phyloP scores from a whole-genome alignment of 768 basidiomycete species.

The Lactarius pseudohatsudake region DNA sequence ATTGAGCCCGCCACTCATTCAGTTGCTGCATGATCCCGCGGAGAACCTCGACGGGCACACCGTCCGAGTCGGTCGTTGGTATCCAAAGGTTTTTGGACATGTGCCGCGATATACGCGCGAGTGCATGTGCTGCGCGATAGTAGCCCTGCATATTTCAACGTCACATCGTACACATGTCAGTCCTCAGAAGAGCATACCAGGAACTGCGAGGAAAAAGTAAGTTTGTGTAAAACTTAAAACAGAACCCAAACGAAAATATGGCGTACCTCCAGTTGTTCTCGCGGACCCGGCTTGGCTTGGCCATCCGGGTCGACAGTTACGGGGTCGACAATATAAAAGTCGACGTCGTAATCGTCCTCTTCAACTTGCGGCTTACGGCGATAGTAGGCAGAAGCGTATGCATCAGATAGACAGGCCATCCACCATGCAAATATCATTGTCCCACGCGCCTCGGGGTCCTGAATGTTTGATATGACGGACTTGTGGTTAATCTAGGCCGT shows the following conservation, averaged over 20 bases:
- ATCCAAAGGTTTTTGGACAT: constrained; percentile 82
- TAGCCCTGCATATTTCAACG: constrained; percentile 57
- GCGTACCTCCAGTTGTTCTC: constrained; percentile 78
- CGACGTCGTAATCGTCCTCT: constrained; percentile 88
- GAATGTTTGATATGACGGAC: constrained; percentile 69
- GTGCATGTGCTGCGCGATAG: constrained; percentile 76
- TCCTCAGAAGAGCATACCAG: constrained; percentile 49
- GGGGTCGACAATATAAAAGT: constrained; percentile 79
- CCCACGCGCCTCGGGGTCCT: constrained; percentile 71
- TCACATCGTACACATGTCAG: constrained; percentile 23
- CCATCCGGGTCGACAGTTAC: constrained; percentile 45
- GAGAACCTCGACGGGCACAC: constrained; percentile 70
- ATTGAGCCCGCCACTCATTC: constrained; percentile 71
- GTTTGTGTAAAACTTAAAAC: constrained; percentile 16
- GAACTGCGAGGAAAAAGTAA: constrained; percentile 45
- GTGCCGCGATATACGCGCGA: constrained; percentile 80
- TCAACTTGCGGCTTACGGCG: constrained; percentile 75
- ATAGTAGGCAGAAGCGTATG: constrained; percentile 81
- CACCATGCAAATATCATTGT: constrained; percentile 94
- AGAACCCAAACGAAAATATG: constrained; percentile 1
- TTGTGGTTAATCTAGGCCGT: constrained; percentile 79
- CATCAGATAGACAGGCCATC: constrained; percentile 86
- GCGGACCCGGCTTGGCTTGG: constrained; percentile 43
- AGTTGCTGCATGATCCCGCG: constrained; percentile 55
- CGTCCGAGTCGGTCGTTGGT: constrained; percentile 72